These are phyloP conservation scores for Colletotrichum sublineola DNA, from an alignment of 2,329 filamentous ascomycete species.

Conservation along the genomic window DNA sequence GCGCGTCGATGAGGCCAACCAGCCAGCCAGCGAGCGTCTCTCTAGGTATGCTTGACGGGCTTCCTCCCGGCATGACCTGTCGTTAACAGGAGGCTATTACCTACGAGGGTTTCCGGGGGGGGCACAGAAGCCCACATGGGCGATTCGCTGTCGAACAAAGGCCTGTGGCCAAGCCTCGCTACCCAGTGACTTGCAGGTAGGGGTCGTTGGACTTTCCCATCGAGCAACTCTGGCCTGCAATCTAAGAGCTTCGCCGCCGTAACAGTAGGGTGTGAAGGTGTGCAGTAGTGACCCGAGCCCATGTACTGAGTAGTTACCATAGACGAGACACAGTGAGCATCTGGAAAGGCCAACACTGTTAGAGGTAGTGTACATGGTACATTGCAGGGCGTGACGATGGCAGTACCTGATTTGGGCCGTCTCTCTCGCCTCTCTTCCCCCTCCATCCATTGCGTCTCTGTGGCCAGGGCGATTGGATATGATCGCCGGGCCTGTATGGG, in stretches of 20 bases:
- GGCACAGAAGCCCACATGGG: slow-evolving; percentile 35
- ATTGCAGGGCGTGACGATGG: slow-evolving; percentile 1
- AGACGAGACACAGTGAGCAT: slow-evolving; percentile 24
- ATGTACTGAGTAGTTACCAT: not conserved
- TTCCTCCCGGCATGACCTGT: slow-evolving; percentile 38
- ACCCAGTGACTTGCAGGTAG: slow-evolving; percentile 42
- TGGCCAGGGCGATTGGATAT: slow-evolving; percentile 30
- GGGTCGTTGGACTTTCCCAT: slow-evolving; percentile 40
- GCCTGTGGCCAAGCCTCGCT: slow-evolving; percentile 37
- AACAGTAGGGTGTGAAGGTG: slow-evolving; percentile 42
- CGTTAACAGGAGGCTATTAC: slow-evolving; percentile 40
- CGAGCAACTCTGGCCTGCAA: slow-evolving; percentile 33
- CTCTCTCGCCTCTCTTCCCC: not conserved
- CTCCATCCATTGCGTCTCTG: slow-evolving; percentile 10
- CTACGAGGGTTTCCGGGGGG: slow-evolving; percentile 30
- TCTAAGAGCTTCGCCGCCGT: slow-evolving; percentile 41
- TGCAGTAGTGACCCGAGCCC: slow-evolving; percentile 24
- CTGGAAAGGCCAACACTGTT: slow-evolving; percentile 24
- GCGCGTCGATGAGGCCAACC: slow-evolving; percentile 20
- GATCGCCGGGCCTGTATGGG: slow-evolving; percentile 35
- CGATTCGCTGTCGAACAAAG: slow-evolving; percentile 38
- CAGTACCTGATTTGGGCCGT: slow-evolving; percentile 3
- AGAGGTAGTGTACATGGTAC: slow-evolving; percentile 26
- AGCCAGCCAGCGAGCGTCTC: no score
- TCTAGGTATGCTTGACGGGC: slow-evolving; percentile 12